Evolutionary conservation across 1,284 basidiomycete species (phyloP).

Genomic region (Exsudoporus floridanus): DNA sequence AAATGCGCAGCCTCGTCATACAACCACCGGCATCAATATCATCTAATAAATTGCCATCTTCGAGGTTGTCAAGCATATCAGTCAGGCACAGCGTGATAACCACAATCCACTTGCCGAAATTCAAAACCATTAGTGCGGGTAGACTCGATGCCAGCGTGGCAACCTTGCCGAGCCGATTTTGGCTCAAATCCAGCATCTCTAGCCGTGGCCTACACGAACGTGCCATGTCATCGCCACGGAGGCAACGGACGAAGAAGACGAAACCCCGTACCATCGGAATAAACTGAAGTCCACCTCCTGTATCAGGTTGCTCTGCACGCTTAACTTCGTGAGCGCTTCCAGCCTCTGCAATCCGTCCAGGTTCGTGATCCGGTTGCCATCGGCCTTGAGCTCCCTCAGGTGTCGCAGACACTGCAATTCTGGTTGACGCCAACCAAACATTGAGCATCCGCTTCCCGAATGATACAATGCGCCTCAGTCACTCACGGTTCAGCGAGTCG

Average conservation of each 20-base stretch:
- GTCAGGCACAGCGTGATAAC: conserved; percentile 13
- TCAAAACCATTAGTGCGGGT: conserved; percentile 66
- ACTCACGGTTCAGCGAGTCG: conserved; percentile 82
- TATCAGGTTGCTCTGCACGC: conserved; percentile 77
- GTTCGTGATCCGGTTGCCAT: conserved; percentile 77
- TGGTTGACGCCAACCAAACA: conserved; percentile 33
- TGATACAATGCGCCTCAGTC: background rate
- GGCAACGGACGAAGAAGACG: background rate
- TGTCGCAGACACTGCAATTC: conserved; percentile 84
- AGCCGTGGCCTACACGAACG: conserved; percentile 62
- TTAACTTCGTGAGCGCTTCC: conserved; percentile 81
- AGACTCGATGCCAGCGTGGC: conserved; percentile 58
- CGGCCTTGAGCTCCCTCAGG: conserved; percentile 85
- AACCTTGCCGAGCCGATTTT: conserved; percentile 70
- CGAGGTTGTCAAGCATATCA: conserved; percentile 16
- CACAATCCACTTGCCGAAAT: conserved; percentile 64
- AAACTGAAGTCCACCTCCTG: conserved; percentile 58
- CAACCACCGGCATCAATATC: conserved; percentile 50
- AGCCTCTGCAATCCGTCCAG: conserved; percentile 80
- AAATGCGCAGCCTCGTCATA: conserved; percentile 75
- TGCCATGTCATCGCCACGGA: conserved; percentile 17
- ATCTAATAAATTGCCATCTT: conserved; percentile 74
- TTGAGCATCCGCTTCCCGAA: conserved; percentile 1
- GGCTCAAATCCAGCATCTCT: conserved; percentile 81
- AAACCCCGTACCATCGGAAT: conserved; percentile 66